Base-by-base conservation (phyloP, 1,284 basidiomycete species). In the Naganishia sp. region DNA sequence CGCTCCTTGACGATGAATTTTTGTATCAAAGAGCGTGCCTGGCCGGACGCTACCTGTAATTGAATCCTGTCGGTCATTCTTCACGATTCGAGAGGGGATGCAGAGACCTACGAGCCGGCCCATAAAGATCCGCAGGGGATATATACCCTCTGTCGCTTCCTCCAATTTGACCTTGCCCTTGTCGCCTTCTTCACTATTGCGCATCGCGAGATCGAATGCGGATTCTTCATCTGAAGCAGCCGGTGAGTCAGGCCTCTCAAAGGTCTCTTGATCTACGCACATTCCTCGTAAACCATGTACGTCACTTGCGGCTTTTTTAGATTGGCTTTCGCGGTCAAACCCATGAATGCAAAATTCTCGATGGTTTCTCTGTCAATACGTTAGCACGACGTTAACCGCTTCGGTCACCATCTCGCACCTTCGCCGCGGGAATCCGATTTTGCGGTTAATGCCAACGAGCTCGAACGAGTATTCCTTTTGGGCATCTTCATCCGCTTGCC, bases 1-100 rank as follows among this genome's bases (percentile, higher is more conserved):
- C 96, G 85, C 74, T 92, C 92, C 78, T 97, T 98, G 64, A 99
- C 88, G 71, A 94, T 87, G 69, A 92, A 92, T 58, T 81, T 85
- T 42, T 79, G 77, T 53, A 92, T 83, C 35, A 94, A 81, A 1
- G 83, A 75, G 13, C 92, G 85, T 0, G 90, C 90, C 25, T 84
- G 83, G 0, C 90, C 89, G 72, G 88, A 83, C 55, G 83, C 86
- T 53, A 93, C 77, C 91, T 93, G 55, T 15, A 28, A 32, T 39
- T 39, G 10, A 13, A 39, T 3, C 35, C 35, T 13, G 13, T 39
- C 35, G 56, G 28, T 49, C 28, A 28, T 35, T 9, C 35, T 25
- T 39, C n/a, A n/a, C 47, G 25, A 28, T 15, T 55, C 39, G n/a
- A 43, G 9, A 46, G 41, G n/a, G 35, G 43, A 53, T 6, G 46